Percentiles rank a stretch among this genome's conserved stretches.
These are phyloP conservation scores for Ettlia oleoabundans DNA, from an alignment of 139 green algal species.

Conservation along the genomic window DNA sequence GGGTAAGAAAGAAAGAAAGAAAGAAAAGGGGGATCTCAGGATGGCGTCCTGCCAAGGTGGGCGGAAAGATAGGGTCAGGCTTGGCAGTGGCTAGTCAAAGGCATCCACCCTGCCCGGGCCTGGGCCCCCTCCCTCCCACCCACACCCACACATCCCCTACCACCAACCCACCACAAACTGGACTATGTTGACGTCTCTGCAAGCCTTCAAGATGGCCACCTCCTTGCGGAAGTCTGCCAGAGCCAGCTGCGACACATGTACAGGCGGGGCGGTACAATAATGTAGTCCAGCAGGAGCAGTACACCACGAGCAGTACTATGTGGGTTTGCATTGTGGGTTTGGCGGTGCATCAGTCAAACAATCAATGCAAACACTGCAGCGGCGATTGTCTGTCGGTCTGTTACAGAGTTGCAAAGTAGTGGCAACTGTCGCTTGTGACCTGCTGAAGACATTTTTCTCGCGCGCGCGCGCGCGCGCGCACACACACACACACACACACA, in stretches of 20 bases:
- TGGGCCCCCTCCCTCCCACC: background rate
- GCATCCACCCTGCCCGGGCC: background rate
- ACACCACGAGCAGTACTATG: background rate
- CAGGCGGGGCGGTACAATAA: background rate
- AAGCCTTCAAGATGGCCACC: conserved; percentile 48
- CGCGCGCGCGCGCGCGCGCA: too few species aligned
- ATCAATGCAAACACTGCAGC: background rate
- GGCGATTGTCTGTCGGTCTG: too few species aligned
- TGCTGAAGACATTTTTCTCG: too few species aligned
- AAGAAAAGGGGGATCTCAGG: too few species aligned
- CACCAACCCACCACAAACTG: conserved; percentile 44
- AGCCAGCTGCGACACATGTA: background rate
- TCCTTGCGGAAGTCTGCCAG: conserved; percentile 19
- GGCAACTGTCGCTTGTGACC: too few species aligned
- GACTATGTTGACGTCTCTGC: conserved; percentile 57
- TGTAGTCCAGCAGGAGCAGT: background rate
- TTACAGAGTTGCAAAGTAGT: too few species aligned
- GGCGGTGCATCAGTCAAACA: background rate
- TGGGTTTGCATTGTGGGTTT: background rate
- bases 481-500: too few species aligned
- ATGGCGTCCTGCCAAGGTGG: too few species aligned
- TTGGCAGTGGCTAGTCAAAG: background rate
- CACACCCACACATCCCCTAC: background rate
- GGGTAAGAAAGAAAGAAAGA: background rate
- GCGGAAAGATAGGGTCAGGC: too few species aligned